Evolutionary conservation across 192 early-diverging fungal species (phyloP), one percentile per base, ranked within the genome.

Genomic region (Linnemannia zychae): DNA sequence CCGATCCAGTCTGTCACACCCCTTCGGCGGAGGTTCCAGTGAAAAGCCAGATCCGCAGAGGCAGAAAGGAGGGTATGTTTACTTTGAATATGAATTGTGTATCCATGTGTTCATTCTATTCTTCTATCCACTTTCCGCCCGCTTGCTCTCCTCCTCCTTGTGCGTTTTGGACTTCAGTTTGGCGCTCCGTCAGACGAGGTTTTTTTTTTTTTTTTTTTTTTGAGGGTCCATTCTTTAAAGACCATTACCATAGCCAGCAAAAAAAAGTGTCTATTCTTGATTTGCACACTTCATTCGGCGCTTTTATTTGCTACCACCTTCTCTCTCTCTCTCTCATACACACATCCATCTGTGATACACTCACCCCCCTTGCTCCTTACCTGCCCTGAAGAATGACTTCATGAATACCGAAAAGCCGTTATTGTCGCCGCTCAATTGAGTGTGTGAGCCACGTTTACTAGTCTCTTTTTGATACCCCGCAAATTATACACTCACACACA

Each of bases 1-100:
- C 3, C 83, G 77, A 33, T 79, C 77, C 22, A 76, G 72, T 47
- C 12, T 82, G 18, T 82, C 81, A 44, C 67, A 73, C 24, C 20
- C 57, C 1, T 52, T 47, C 24, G 46, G 71, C 3, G 40, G 40
- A 44, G 40, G 40, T 7, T 57, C 36, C 31, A 36, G 52, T 24
- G 70, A 71, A n/a, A 57, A 57, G 40, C 36, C 77, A 7, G 72
- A 74, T 74, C 57, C 57, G 31, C 72, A 78, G 31, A 49, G 68
- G 11, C 83, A 78, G 38, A 78, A 69, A 20, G 66, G 28, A 71
- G 78, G 83, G 82, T 84, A 78, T 75, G 73, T 24, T 18, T 28
- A 17, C 69, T 77, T 48, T 22, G 28, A 36, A n/a, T 49, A 7
- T 63, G 57, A 33, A 63, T 31, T 63, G 57, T 63, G 57, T 63